Percentiles rank a stretch among this genome's conserved stretches.
Evolutionary conservation across 139 green algal species (phyloP).

Genomic region (Coelastrella sp.): DNA sequence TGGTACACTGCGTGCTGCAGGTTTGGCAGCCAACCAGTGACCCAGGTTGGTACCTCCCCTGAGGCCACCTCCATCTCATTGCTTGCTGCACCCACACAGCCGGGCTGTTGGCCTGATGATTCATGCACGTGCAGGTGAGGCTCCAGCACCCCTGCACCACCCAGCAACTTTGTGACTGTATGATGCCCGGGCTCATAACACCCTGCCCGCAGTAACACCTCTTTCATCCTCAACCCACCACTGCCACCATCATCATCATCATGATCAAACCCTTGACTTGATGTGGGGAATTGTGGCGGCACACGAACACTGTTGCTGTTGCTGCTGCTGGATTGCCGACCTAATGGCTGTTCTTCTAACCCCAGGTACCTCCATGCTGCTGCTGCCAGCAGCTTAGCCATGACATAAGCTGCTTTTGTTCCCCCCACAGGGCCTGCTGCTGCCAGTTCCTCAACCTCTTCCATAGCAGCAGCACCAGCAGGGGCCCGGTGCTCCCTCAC

Average conservation of each 20-base stretch:
- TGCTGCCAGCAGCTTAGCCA: constrained; percentile 27
- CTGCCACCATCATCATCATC: neutral
- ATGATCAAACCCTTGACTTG: neutral
- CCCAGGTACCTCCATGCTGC: constrained; percentile 4
- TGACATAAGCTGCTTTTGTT: constrained; percentile 26
- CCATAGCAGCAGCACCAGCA: neutral
- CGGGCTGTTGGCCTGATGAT: neutral
- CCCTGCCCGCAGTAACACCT: constrained; percentile 7
- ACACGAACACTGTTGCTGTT: neutral
- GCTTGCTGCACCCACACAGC: neutral
- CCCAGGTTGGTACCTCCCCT: too few relatives aligned
- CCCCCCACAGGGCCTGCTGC: constrained; percentile 26
- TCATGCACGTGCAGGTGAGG: neutral
- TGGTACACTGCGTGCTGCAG: constrained; percentile 18
- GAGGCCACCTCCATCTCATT: neutral
- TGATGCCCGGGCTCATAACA: constrained; percentile 21
- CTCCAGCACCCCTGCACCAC: constrained; percentile 1
- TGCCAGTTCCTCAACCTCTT: constrained; percentile 2
- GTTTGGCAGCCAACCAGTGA: constrained; percentile 17
- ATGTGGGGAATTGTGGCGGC: too few relatives aligned
- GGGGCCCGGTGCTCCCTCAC: neutral
- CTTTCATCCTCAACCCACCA: neutral
- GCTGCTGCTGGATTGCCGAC: neutral
- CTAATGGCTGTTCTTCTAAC: neutral
- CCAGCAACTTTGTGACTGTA: constrained; percentile 28